Evolutionary conservation across 2,329 filamentous ascomycete species (phyloP), one percentile per base, ranked within the genome.

Genomic region (Shiraia sp.): DNA sequence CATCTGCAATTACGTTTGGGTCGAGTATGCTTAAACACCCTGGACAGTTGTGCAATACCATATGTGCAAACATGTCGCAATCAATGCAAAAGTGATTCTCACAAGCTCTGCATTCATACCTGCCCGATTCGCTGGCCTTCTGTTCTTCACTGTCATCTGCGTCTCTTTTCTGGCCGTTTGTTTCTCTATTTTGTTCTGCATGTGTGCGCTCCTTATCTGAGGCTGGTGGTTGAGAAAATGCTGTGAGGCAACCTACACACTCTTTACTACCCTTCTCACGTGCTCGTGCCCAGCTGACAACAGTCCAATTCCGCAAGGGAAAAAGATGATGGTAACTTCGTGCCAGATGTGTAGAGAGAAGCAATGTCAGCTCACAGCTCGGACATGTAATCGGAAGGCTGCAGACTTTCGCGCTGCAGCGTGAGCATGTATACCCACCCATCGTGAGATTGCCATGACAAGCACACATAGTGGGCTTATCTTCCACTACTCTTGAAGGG

Each of bases 1-100:
- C 44, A 12, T 43, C 46, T 8, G 40, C 37, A 1, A 39, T 39
- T 12, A 31, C 51, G 5, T 43, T 42, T 10, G 53, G 47, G 36
- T 63, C 62, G 29, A 61, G 31, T 24, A 54, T 44, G 35, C 74
- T 74, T 58, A 85, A 86, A 68, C 93, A 99, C 0, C 92, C 92
- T 0, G 93, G 91, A 62, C 93, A 99, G 70, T 97, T 97, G 67
- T 99, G 92, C 36, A 96, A 81, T 10, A 95, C 83, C 72, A 96
- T 90, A 66, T 99, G 93, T 16, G 89, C 87, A 72, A 93, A 96
- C 16, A 96, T 83, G 68, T 99, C 93, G 68, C 93, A 99, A 68
- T 99, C 93, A 53, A 99, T 95, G 75, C 93, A 99, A 66, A 97
- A 99, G 71, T 97, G 92, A 45, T 88, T 85, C 3, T 79, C 72